Base-by-base conservation (phyloP, 1,139 yeast species). In the Debaryomyces subglobosus region DNA sequence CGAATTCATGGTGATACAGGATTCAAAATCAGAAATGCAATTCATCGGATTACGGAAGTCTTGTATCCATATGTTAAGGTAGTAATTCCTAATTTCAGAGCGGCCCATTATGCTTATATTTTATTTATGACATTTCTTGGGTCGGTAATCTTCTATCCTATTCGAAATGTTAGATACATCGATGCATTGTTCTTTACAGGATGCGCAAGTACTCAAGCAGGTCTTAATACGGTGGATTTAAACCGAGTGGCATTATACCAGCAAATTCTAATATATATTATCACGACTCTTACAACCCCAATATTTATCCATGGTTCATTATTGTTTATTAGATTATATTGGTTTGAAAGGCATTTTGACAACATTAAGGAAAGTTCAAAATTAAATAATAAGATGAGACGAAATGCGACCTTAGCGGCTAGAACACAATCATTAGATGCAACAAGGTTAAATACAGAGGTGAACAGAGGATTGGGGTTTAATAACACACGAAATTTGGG, bases 181-280 rank as follows among this genome's bases (percentile, higher is more conserved):
- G 98, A 95, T 69, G 82, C 88, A 1, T 69, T 95, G 37, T 90
- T 91, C 65, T 72, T 89, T 49, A 78, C 91, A 0, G 70, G 85
- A 5, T 94, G 96, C 4, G 83, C 94, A 0, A 71, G 86, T 3
- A 90, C 99, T 0, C 97, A 92, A 62, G 96, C 97, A 0, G 99
- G 99, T 0, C 71, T 95, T 50, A 90, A 90, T 61, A 85, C 97
- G 0, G 74, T 88, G 18, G 82, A 90, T 60, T 57, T 86, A 35
- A 89, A 89, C 60, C 65, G 70, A 0, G 58, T 89, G 51, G 68
- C 74, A 1, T 65, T 89, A 43, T 92, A 86, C 68, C 98, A 94
- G 65, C 97, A 92, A 63, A 78, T 91, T 18, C 68, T 79, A 15
- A 64, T 89, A 3, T 89, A 85, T 59, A 56, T 85, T 7, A 51